Evolutionary conservation across 108 stramenopile species (phyloP).

Genomic region (Chaetoceros muelleri): DNA sequence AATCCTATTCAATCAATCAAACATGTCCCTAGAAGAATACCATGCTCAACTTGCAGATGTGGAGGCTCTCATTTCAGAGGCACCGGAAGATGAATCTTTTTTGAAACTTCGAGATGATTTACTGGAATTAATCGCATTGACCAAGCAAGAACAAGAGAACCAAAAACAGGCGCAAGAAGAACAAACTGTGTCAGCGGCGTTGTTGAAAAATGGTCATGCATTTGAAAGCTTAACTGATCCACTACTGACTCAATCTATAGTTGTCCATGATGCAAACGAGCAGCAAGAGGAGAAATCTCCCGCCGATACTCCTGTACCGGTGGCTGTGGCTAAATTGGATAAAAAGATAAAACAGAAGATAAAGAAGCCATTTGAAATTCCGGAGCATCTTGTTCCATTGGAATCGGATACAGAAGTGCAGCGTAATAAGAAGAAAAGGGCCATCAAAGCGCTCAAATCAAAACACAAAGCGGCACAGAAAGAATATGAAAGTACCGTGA

Average conservation of each 20-base stretch:
- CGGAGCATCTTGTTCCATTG: conserved; percentile 49
- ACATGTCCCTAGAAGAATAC: conserved; percentile 25
- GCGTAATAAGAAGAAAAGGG: conserved; percentile 47
- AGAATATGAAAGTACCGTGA: conserved; percentile 50
- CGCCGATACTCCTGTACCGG: conserved; percentile 3
- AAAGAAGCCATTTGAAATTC: conserved; percentile 54
- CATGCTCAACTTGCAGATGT: conserved; percentile 60
- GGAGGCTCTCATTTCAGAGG: conserved; percentile 35
- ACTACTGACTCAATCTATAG: conserved; percentile 1
- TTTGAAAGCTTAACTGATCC: conserved; percentile 1
- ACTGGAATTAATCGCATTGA: conserved; percentile 54
- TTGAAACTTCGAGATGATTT: conserved; percentile 56
- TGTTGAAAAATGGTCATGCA: neutral
- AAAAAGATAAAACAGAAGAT: conserved; percentile 38
- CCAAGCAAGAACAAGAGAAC: conserved; percentile 8
- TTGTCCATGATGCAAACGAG: neutral
- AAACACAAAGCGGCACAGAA: conserved; percentile 56
- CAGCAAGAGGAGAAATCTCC: conserved; percentile 1
- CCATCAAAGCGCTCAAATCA: conserved; percentile 65
- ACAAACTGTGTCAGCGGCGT: neutral
- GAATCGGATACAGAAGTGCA: conserved; percentile 63
- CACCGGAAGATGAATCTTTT: conserved; percentile 56
- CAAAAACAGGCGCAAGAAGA: neutral
- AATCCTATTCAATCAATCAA: too few relatives aligned
- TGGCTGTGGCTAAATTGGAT: conserved; percentile 12